Evolutionary conservation across 1,284 basidiomycete genomes (phyloP).

Genomic region (Rhodofomes roseus): DNA sequence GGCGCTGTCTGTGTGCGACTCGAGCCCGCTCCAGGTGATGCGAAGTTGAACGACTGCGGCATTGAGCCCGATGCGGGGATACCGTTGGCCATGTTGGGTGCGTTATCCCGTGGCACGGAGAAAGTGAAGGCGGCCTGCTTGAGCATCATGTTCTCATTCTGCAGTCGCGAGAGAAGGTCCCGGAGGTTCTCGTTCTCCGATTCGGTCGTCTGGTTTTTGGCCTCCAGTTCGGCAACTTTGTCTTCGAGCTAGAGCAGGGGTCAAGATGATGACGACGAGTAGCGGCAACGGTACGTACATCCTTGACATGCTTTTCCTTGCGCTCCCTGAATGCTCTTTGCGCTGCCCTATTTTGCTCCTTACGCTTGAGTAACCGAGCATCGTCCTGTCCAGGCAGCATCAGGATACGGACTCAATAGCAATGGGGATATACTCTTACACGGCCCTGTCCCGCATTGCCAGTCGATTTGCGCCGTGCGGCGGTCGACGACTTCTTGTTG

Average conservation of each 20-base stretch:
- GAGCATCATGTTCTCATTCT: slow-evolving; percentile 72
- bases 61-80: slow-evolving; percentile 13
- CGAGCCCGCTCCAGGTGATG: slow-evolving; percentile 25
- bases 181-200: slow-evolving; percentile 77
- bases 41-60: slow-evolving; percentile 20
- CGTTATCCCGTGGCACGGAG: slow-evolving; percentile 47
- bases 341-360: slow-evolving; percentile 84
- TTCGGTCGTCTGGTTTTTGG: slow-evolving; percentile 62
- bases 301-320: slow-evolving; percentile 86
- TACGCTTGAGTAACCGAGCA: slow-evolving; percentile 69
- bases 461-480: slow-evolving; percentile 39
- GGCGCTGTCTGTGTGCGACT: slow-evolving; percentile 23
- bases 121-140: slow-evolving; percentile 77
- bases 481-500: slow-evolving; percentile 21
- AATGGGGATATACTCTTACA: background rate
- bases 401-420: background rate
- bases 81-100: slow-evolving; percentile 14
- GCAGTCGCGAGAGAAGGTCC: slow-evolving; percentile 72
- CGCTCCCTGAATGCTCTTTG: slow-evolving; percentile 84
- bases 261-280: slow-evolving; percentile 7
- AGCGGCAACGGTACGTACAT: slow-evolving; percentile 47
- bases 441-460: slow-evolving; percentile 34
- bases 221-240: slow-evolving; percentile 74
- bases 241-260: slow-evolving; percentile 63
- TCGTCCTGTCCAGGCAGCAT: slow-evolving; percentile 50